Conservation (phyloP, 805 yeast genomes). For the Saccharomycopsis sp. region DNA sequence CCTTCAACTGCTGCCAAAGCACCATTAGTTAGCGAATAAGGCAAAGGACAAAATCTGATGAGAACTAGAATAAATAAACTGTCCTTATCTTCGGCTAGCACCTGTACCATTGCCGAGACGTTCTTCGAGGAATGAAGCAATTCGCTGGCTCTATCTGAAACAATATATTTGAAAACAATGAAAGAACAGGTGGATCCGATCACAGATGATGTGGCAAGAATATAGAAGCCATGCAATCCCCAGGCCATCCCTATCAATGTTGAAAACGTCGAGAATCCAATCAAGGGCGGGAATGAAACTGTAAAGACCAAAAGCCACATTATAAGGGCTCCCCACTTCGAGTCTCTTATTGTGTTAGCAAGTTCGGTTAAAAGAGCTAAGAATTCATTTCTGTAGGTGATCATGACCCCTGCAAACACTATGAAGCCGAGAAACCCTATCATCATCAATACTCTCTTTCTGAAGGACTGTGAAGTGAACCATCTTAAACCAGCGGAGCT, state of each 20-base stretch:
- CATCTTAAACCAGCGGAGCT: neutral
- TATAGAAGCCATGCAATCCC: constrained; percentile 75
- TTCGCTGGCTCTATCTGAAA: constrained; percentile 51
- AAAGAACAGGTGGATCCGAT: constrained; percentile 75
- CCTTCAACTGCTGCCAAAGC: constrained; percentile 87
- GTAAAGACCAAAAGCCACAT: constrained; percentile 48
- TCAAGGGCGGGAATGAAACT: constrained; percentile 85
- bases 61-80: constrained; percentile 61
- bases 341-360: constrained; percentile 40
- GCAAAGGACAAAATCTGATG: constrained; percentile 83
- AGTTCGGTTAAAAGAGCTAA: constrained; percentile 17
- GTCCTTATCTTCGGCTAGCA: constrained; percentile 58
- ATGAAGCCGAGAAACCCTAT: neutral
- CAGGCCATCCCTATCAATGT: constrained; percentile 73
- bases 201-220: constrained; percentile 62
- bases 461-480: neutral
- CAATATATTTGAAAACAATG: constrained; percentile 51
- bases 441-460: neutral
- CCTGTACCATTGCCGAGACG: constrained; percentile 68
- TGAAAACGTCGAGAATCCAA: constrained; percentile 71
- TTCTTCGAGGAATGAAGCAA: constrained; percentile 56
- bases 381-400: neutral
- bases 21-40: constrained; percentile 87
- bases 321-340: constrained; percentile 37
- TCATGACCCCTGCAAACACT: neutral